Base-by-base conservation (phyloP, 495 filamentous ascomycete species). In the Aspergillus nidulans region DNA sequence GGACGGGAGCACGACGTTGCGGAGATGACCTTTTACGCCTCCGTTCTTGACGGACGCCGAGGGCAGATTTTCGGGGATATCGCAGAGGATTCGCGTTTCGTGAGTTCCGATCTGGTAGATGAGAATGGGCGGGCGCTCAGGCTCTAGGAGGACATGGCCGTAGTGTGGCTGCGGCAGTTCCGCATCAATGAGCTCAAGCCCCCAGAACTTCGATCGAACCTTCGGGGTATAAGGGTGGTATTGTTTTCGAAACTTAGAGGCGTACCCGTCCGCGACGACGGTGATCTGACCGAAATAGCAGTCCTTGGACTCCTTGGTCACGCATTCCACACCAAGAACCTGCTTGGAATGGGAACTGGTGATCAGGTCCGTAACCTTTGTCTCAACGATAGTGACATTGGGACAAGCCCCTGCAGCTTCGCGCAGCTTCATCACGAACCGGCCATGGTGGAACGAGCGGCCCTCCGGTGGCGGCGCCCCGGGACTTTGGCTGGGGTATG, bases 101-200 rank as follows among this genome's bases (percentile, higher is more conserved):
- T 87, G 90, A 12, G 90, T 88, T 61, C 95, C 92, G 70, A 98
- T 98, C 73, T 97, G 94, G 77, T 98, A 98, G 55, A 98, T 81
- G 18, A 98, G 84, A 41, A 96, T 85, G 1, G 92, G 92, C 5
- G 85, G 81, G 26, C 61, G 61, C 51, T 88, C 82, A 16, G 47
- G 47, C 53, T 87, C 86, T 53, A 98, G 84, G 34, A 97, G 75
- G 47, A 98, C 92, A 67, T 95, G 92, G 16, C 94, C 94, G 69
- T 88, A 86, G 57, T 80, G 69, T 3, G 86, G 82, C 20, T 71
- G 70, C 4, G 92, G 90, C 2, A 97, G 81, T 16, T 81, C 74
- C 25, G 87, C 88, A 67, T 98, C 92, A 63, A 91, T 88, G 24
- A 98, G 79, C 67, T 98, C 94, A 21, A 98, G 79, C 7, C 84